Conservation (phyloP, 106 monocot genomes). For the Platanthera zijinensis region DNA sequence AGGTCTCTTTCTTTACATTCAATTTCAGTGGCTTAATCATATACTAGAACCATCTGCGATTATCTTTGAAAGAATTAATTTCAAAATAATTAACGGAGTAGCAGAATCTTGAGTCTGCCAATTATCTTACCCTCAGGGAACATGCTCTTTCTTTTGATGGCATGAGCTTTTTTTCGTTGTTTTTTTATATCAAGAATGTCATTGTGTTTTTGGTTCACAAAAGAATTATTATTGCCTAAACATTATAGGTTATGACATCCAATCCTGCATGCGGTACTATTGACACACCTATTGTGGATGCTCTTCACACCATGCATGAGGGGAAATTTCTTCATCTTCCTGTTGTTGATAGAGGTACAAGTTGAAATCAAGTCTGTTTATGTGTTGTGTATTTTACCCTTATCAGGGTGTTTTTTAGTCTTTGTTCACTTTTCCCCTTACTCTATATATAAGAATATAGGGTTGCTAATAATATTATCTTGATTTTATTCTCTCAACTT, state of each 20-base stretch:
- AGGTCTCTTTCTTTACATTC: background rate
- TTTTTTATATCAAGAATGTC: background rate
- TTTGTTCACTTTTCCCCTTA: no score
- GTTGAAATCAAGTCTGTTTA: no score
- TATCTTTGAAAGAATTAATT: background rate
- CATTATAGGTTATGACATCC: conserved; percentile 40
- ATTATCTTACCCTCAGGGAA: background rate
- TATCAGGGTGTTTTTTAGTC: no score
- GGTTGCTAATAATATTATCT: no score
- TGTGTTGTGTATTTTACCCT: no score
- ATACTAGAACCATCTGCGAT: background rate
- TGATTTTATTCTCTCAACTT: no score
- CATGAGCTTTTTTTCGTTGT: background rate
- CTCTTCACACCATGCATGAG: conserved; percentile 51
- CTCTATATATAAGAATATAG: no score
- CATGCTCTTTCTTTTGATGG: background rate
- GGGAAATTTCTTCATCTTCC: conserved; percentile 59
- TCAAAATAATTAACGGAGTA: background rate
- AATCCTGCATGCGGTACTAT: conserved; percentile 41
- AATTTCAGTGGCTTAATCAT: background rate
- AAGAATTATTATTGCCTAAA: background rate
- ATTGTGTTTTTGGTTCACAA: background rate
- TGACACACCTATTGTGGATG: conserved; percentile 53
- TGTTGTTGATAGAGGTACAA: conserved; percentile 42
- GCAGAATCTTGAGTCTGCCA: background rate